Evolutionary conservation across 2,329 filamentous ascomycete species (phyloP), one percentile per base, ranked within the genome.

Genomic region (Aspergillus hiratsukae): DNA sequence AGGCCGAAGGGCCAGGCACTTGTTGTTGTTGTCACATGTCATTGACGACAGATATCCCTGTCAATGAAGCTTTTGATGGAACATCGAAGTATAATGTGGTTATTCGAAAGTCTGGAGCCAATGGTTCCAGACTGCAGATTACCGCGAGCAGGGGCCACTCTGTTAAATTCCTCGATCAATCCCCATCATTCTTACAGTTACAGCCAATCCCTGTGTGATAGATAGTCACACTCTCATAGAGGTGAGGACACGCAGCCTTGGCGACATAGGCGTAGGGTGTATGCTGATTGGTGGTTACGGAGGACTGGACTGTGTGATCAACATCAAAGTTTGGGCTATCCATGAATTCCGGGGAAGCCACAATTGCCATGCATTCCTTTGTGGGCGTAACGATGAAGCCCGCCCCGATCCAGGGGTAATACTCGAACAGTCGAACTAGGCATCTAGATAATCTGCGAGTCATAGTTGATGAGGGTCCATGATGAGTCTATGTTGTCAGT

Each of bases 221-320:
- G 31, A 37, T 37, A 37, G 31, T 6, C 31, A 17, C 31, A 3
- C 31, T 17, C 31, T 14, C 7, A 37, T 1, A 37, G 14, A 37
- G 14, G 17, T 17, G 3, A 17, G 14, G 31, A 37, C 31, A 14
- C 14, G 14, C 31, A 5, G 14, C 7, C 14, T 35, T 35, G 21
- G 40, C 19, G 40, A 43, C n/a, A 43, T 4, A 19, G 40, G 19
- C 40, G 3, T 21, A 43, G 40, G n/a, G n/a, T 19, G 8, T 9
- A 8, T 43, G 40, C 21, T 43, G n/a, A 43, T 43, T 43, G 19
- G 40, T 23, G 40, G n/a, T 43, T 46, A 14, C 14, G 23, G 11
- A 28, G 35, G 46, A 53, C 53, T 7, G 3, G 3, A 8, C 2
- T 37, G 55, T 31, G 68, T 69, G 54, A 71, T 65, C 64, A 57